Base-by-base conservation (phyloP, 805 yeast genomes). In the Saccharomycodes ludwigii region DNA sequence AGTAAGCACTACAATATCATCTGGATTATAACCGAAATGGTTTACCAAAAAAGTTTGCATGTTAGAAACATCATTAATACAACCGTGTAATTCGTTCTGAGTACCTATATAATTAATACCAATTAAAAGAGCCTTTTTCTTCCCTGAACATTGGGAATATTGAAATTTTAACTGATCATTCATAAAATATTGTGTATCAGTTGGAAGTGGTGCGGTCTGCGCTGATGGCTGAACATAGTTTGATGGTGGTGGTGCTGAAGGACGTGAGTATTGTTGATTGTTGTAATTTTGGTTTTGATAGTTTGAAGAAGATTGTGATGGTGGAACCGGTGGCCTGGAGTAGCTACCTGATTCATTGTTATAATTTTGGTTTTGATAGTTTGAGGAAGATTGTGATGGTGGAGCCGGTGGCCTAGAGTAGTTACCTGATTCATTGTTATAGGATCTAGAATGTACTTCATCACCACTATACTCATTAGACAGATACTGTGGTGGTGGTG, bases 81-180 rank as follows among this genome's bases (percentile, higher is more conserved):
- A 82, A 2, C 94, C 94, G 27, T 73, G 61, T 29, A 83, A 56
- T 39, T 64, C 68, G 46, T 71, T 76, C 30, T 50, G 53, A 3
- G 76, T 56, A 5, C 85, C 85, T 38, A 70, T 61, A 54, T 83
- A 83, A 56, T 83, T 83, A 51, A 78, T 75, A 9, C 94, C 94
- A 35, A 83, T 64, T 30, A 81, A 48, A 33, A 83, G 50, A 2
- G 94, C 94, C 54, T 82, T 83, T 38, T 73, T 68, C 21, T 64
- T 62, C 10, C 94, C 93, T 4, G 69, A 58, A 59, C 86, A 77
- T 44, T 71, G 67, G 8, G 88, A 76, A 52, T 75, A 75, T 47
- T 73, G 76, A 44, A 59, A 69, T 13, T 58, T 61, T 44, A 36
- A 27, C 20, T 35, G 33, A 12, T 39, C 31, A 7, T 41, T 40